Percentiles rank a stretch among this genome's conserved stretches.
Evolutionary conservation across 2,329 filamentous ascomycete species (phyloP).

Genomic region (Cryphonectria naterciae): DNA sequence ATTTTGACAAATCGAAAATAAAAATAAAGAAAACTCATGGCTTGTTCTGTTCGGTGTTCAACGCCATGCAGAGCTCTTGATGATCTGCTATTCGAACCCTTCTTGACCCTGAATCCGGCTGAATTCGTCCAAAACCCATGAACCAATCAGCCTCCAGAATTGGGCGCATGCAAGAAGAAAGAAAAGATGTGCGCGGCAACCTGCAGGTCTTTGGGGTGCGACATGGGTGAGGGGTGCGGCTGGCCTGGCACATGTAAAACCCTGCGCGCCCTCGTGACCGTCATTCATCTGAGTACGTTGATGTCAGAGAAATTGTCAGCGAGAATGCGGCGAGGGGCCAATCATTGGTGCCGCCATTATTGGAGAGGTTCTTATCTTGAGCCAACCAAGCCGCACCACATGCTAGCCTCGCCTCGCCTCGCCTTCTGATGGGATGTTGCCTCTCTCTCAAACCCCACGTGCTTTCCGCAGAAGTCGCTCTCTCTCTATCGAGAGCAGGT

Average conservation of each 20-base stretch:
- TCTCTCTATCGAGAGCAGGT: neutral
- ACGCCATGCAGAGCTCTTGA: neutral
- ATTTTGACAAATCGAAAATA: no score
- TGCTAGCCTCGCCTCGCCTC: slow-evolving; percentile 29
- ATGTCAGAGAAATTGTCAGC: slow-evolving; percentile 28
- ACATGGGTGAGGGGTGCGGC: slow-evolving; percentile 4
- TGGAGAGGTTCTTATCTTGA: slow-evolving; percentile 24
- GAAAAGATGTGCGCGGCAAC: neutral
- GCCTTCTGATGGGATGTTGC: slow-evolving; percentile 10
- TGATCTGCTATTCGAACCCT: neutral
- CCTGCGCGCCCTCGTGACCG: slow-evolving; percentile 6
- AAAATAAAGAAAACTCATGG: no score
- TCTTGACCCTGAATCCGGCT: neutral
- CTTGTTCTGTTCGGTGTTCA: neutral
- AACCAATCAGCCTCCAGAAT: neutral
- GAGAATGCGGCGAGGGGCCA: slow-evolving; percentile 12
- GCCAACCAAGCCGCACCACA: slow-evolving; percentile 25
- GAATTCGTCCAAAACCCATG: neutral
- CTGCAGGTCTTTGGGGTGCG: neutral
- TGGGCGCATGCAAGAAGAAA: neutral
- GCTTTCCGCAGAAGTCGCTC: neutral
- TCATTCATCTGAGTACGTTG: slow-evolving; percentile 14
- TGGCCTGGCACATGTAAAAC: neutral
- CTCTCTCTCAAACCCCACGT: neutral
- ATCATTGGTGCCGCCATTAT: slow-evolving; percentile 17